Percentiles rank a stretch among this genome's conserved stretches.
phyloP scores from a whole-genome alignment of 257 asterid species.

The Ligustrum vulgare region DNA sequence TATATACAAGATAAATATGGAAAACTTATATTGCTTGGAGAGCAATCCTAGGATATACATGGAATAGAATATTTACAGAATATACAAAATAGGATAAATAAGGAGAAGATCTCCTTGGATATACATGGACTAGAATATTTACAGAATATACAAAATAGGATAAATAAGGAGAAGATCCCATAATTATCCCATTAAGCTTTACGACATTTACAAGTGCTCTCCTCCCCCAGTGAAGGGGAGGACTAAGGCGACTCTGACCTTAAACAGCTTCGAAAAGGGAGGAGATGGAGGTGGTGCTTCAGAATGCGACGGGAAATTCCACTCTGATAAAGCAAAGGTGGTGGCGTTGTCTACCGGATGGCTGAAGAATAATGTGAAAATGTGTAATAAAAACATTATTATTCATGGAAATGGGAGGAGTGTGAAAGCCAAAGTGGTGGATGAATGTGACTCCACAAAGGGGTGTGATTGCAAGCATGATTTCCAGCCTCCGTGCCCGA shows the following conservation, averaged over 20 bases:
- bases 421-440: neutral
- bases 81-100: too few species aligned
- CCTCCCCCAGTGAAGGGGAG: neutral
- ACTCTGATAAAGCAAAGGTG: conserved; percentile 13
- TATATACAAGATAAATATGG: too few species aligned
- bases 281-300: conserved; percentile 17
- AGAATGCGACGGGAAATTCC: conserved; percentile 18
- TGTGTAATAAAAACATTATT: neutral
- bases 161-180: too few species aligned
- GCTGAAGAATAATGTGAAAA: neutral
- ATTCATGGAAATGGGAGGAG: conserved; percentile 1
- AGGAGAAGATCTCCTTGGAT: too few species aligned
- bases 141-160: too few species aligned
- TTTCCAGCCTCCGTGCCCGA: conserved; percentile 31
- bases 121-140: too few species aligned
- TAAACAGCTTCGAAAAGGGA: conserved; percentile 11
- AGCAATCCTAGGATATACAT: too few species aligned
- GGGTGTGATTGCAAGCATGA: conserved; percentile 32
- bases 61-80: too few species aligned
- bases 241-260: conserved; percentile 6
- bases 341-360: conserved; percentile 9
- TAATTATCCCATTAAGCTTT: too few species aligned
- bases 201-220: conserved; percentile 12
- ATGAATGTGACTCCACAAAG: conserved; percentile 35
- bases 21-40: too few species aligned